Evolutionary conservation across 1,284 basidiomycete species (phyloP).

Genomic region (Trametes pubescens): DNA sequence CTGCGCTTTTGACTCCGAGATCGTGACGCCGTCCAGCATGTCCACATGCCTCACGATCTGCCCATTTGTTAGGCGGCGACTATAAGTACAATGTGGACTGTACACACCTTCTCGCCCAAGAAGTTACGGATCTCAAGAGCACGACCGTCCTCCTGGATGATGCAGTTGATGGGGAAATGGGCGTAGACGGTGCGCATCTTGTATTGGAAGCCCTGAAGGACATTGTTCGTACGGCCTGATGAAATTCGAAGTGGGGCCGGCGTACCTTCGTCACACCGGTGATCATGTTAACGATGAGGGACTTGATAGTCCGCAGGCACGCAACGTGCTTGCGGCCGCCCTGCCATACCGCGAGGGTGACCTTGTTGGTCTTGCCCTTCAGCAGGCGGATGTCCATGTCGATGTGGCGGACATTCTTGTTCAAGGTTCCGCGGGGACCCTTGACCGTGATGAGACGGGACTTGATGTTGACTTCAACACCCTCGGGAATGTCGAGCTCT

Average conservation of each 20-base stretch:
- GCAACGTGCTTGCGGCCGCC: conserved; percentile 98
- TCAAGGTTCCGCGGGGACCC: conserved; percentile 89
- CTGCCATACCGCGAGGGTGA: conserved; percentile 97
- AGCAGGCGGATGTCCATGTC: conserved; percentile 95
- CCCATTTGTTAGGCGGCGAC: conserved; percentile 4
- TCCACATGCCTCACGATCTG: conserved; percentile 91
- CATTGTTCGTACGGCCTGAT: background rate
- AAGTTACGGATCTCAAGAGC: conserved; percentile 98
- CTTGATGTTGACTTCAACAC: conserved; percentile 87
- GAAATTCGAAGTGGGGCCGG: conserved; percentile 9
- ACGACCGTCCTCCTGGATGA: conserved; percentile 85
- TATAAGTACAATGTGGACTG: background rate
- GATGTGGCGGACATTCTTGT: conserved; percentile 93
- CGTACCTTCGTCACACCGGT: conserved; percentile 93
- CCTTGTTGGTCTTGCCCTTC: conserved; percentile 76
- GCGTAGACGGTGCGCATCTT: conserved; percentile 99
- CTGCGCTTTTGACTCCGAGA: conserved; percentile 92
- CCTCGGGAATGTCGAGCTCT: conserved; percentile 90
- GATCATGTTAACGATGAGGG: conserved; percentile 97
- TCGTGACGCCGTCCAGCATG: conserved; percentile 91
- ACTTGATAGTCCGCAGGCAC: conserved; percentile 96
- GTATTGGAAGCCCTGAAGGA: conserved; percentile 91
- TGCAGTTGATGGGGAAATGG: conserved; percentile 99
- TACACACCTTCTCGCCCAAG: conserved; percentile 88
- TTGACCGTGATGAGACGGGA: conserved; percentile 89